Evolutionary conservation across 2,329 filamentous ascomycete species (phyloP), one percentile per base, ranked within the genome.

Genomic region (Fusarium anthophilum): DNA sequence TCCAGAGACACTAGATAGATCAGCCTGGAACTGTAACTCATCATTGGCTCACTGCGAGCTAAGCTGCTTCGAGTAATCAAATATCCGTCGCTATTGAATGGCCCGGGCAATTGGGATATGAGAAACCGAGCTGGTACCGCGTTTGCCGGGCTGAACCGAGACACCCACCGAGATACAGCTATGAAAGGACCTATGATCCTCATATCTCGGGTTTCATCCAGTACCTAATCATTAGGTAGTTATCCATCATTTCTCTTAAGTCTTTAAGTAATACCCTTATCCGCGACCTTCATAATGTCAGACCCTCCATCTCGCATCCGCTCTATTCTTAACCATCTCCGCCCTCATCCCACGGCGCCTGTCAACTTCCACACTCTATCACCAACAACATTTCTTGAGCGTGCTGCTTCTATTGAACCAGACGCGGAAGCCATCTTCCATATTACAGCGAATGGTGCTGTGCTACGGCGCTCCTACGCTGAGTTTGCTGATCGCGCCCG

Each of bases 321-420:
- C 65, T 88, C 85, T 70, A 86, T 93, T 73, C 82, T 87, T 41
- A 85, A 84, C 65, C 89, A 89, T 76, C 83, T 89, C 43, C 77
- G 82, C 35, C 81, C 82, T 43, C 73, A 78, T 37, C 81, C 83
- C 20, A 82, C 76, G 64, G 83, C 86, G 69, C 86, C 85, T 73
- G 82, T 86, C 79, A 90, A 94, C 82, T 88, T 93, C 78, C 93
- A 96, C 82, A 90, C 92, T 22, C 90, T 98, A 37, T 95, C 94
- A 4, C 96, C 96, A 0, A 98, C 95, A 6, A 92, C 91, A 82
- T 98, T 98, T 81, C 86, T 97, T 28, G 93, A 94, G 74, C 92
- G 96, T 60, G 95, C 96, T 24, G 95, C 95, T 12, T 87, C 90
- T 51, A 96, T 98, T 78, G 96, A 98, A 83, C 96, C 96, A 11